Conservation (phyloP, 306 rosid species). For the Corylus americana region DNA sequence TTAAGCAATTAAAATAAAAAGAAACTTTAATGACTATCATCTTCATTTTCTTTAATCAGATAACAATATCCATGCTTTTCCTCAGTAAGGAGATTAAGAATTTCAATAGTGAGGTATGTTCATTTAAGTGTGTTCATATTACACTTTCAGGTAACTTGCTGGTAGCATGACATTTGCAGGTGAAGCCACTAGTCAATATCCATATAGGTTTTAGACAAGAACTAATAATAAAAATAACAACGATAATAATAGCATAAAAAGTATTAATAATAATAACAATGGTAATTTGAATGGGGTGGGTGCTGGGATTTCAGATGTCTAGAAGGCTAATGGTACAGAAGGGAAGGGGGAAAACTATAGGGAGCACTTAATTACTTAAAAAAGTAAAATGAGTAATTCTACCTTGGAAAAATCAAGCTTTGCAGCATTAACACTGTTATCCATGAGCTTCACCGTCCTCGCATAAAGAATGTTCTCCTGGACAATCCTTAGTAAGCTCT, state of each 20-base stretch:
- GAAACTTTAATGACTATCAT: neutral
- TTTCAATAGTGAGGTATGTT: neutral
- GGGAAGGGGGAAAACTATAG: neutral
- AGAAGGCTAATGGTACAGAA: neutral
- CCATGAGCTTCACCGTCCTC: conserved; percentile 87
- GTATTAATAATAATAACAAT: neutral
- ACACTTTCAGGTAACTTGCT: neutral
- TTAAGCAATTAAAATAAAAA: neutral
- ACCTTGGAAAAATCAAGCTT: conserved; percentile 92
- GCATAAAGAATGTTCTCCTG: conserved; percentile 86
- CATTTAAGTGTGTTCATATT: neutral
- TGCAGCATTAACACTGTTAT: conserved; percentile 81
- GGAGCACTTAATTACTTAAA: neutral
- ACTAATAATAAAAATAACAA: neutral
- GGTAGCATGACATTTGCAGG: neutral
- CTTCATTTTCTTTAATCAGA: neutral
- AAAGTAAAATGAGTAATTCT: conserved; percentile 7
- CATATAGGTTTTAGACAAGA: neutral
- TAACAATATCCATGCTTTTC: neutral
- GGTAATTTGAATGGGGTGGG: neutral
- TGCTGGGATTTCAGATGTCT: neutral
- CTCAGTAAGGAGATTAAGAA: neutral
- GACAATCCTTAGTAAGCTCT: conserved; percentile 80
- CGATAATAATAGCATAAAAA: no score
- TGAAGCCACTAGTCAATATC: neutral